A percentile compares a stretch with the other conserved stretches of the same genome.
Evolutionary conservation across 2,329 filamentous ascomycete species (phyloP).

Genomic region (Tolypocladium endophyticum): DNA sequence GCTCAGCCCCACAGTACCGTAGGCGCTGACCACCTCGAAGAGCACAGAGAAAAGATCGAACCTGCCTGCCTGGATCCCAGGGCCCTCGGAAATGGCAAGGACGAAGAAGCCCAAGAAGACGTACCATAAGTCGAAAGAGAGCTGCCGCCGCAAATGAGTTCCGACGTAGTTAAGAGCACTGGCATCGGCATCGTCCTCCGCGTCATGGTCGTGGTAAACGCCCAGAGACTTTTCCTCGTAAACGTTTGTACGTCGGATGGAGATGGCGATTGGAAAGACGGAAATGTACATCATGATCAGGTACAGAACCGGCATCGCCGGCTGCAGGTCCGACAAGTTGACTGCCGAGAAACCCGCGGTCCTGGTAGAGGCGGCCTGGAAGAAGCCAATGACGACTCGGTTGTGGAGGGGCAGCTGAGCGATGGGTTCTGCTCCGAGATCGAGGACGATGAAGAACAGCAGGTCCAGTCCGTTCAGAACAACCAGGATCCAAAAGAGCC

Average conservation of each 20-base stretch:
- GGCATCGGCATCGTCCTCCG: constrained; percentile 38
- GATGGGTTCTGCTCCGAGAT: constrained; percentile 65
- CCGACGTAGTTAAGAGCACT: constrained; percentile 74
- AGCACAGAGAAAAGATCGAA: constrained; percentile 62
- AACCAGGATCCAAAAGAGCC: constrained; percentile 81
- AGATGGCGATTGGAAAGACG: constrained; percentile 92
- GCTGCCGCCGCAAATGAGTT: constrained; percentile 80
- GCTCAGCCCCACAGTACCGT: constrained; percentile 87
- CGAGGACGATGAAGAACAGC: constrained; percentile 84
- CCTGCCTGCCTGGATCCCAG: constrained; percentile 48
- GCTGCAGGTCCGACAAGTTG: constrained; percentile 67
- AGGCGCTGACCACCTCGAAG: constrained; percentile 83
- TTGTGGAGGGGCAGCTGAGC: constrained; percentile 58
- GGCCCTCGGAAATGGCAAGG: constrained; percentile 78
- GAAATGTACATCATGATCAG: constrained; percentile 99
- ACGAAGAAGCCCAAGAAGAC: constrained; percentile 91
- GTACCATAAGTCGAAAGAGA: constrained; percentile 97
- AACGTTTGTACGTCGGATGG: constrained; percentile 85
- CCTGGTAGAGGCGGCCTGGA: constrained; percentile 80
- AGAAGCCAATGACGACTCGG: constrained; percentile 75
- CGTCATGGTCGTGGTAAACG: constrained; percentile 46
- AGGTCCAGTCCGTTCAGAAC: constrained; percentile 76
- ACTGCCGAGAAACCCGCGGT: constrained; percentile 85
- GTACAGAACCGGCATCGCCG: constrained; percentile 87
- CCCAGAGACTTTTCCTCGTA: constrained; percentile 87